These are phyloP conservation scores for Blastobotrys elegans DNA, from an alignment of 1,139 yeast species.

Conservation along the genomic window DNA sequence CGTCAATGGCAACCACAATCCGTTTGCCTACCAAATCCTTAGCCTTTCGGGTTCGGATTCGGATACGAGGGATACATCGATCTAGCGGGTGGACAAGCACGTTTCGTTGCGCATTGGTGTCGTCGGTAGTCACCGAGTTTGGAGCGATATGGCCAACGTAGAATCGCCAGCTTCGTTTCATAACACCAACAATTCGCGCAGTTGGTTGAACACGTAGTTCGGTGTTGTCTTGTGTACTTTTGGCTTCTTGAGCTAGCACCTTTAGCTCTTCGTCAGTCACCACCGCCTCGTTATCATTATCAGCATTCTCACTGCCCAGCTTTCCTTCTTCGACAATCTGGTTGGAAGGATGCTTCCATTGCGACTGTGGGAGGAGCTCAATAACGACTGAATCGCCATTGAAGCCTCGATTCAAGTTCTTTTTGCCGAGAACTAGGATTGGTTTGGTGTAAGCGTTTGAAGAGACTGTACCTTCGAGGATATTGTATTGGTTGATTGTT, in stretches of 20 bases:
- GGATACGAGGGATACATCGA: conserved; percentile 75
- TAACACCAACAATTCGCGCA: conserved; percentile 82
- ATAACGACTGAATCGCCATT: conserved; percentile 90
- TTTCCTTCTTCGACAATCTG: conserved; percentile 72
- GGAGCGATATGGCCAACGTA: conserved; percentile 94
- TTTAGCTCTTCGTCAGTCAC: conserved; percentile 73
- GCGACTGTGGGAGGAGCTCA: conserved; percentile 75
- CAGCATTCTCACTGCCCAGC: conserved; percentile 46
- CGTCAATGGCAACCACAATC: conserved; percentile 85
- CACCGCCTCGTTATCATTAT: conserved; percentile 34
- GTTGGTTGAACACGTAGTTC: conserved; percentile 69
- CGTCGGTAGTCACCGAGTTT: conserved; percentile 58
- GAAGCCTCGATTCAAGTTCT: conserved; percentile 82
- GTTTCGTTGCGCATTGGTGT: conserved; percentile 47
- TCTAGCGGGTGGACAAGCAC: conserved; percentile 90
- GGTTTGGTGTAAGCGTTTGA: conserved; percentile 77
- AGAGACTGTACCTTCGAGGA: conserved; percentile 79
- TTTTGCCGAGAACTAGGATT: conserved; percentile 73
- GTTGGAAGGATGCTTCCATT: conserved; percentile 85
- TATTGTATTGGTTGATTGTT: conserved; percentile 78
- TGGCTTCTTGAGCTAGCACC: conserved; percentile 72
- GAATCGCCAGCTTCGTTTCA: conserved; percentile 91
- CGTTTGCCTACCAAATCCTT: conserved; percentile 77
- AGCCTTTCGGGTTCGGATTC: conserved; percentile 85
- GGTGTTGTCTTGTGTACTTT: conserved; percentile 46